phyloP scores from a whole-genome alignment of 495 filamentous ascomycete genomes.

The Daldinia bambusicola region DNA sequence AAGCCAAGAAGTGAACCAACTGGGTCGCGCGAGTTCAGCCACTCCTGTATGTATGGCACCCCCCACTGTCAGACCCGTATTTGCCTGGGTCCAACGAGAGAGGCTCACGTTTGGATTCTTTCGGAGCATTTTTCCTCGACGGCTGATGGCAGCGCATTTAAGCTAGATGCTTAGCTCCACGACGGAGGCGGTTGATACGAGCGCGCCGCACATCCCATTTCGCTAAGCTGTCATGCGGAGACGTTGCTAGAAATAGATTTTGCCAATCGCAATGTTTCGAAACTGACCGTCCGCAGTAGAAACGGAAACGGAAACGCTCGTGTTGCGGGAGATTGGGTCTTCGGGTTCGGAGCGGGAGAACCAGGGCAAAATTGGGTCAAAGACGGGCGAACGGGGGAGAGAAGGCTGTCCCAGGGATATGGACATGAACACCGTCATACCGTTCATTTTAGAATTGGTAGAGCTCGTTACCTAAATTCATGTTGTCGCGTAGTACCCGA shows the following conservation, averaged over 20 bases:
- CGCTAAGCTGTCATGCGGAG: constrained; percentile 9
- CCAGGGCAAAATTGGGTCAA: constrained; percentile 5
- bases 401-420: constrained; percentile 10
- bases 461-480: constrained; percentile 21
- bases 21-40: constrained; percentile 20
- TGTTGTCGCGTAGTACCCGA: constrained; percentile 34
- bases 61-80: constrained; percentile 38
- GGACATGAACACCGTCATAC: constrained; percentile 22
- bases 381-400: constrained; percentile 28
- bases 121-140: constrained; percentile 40
- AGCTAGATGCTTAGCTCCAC: constrained; percentile 30
- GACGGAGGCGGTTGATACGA: constrained; percentile 38
- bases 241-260: constrained; percentile 23
- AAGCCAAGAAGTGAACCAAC: constrained; percentile 26
- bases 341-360: constrained; percentile 3
- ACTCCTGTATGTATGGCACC: constrained; percentile 14
- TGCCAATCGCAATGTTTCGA: background rate
- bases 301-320: constrained; percentile 13
- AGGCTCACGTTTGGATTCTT: constrained; percentile 15
- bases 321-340: constrained; percentile 23
- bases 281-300: constrained; percentile 12
- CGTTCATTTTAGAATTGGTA: constrained; percentile 24
- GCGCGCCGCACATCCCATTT: constrained; percentile 26
- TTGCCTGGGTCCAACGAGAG: constrained; percentile 33
- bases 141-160: constrained; percentile 40